Evolutionary conservation across 2,329 filamentous ascomycete species (phyloP).

Genomic region (Bipolaris sorokiniana): DNA sequence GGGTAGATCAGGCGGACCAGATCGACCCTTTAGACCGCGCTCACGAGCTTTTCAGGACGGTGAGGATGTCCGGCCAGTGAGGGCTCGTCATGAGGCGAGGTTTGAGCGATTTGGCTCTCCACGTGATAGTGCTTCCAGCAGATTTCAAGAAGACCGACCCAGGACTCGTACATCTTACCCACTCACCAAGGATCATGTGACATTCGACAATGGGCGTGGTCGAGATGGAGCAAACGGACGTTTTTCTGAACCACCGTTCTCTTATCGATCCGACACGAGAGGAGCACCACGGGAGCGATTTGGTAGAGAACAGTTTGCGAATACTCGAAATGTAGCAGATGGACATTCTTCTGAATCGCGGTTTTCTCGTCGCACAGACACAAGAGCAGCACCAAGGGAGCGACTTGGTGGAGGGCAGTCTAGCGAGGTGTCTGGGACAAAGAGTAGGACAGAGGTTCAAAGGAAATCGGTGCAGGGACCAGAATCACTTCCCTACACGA

Average conservation of each 20-base stretch:
- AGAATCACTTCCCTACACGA: slow-evolving; percentile 70
- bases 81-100: slow-evolving; percentile 4
- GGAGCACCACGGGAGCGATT: slow-evolving; percentile 1
- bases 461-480: slow-evolving; percentile 4
- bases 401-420: background rate
- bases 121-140: slow-evolving; percentile 9
- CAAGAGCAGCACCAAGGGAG: slow-evolving; percentile 5
- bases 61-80: background rate
- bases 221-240: background rate
- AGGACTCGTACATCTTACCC: background rate
- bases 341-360: background rate
- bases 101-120: slow-evolving; percentile 17
- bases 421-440: background rate
- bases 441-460: background rate
- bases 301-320: background rate
- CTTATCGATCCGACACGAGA: slow-evolving; percentile 9
- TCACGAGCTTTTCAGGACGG: slow-evolving; percentile 6
- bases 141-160: slow-evolving; percentile 1
- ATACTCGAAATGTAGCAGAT: background rate
- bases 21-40: slow-evolving; percentile 18
- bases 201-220: too few species aligned
- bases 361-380: slow-evolving; percentile 10
- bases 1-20: slow-evolving; percentile 25
- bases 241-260: background rate
- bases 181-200: background rate